Evolutionary conservation across 345 rosid genomes (phyloP).

Genomic region (Salix brachista): DNA sequence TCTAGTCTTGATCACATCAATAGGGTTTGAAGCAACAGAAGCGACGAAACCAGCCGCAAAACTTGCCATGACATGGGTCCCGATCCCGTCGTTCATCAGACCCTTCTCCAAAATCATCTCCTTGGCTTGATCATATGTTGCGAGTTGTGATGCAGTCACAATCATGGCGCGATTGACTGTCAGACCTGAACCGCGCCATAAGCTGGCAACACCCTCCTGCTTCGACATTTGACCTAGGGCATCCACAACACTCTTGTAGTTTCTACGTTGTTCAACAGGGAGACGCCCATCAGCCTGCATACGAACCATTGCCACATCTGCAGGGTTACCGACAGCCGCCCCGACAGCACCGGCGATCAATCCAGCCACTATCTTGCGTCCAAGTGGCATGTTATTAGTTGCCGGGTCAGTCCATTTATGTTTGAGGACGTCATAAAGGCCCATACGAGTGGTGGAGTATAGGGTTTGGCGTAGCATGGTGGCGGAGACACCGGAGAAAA

Average conservation of each 20-base stretch:
- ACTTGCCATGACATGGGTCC: conserved; percentile 15
- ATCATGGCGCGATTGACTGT: conserved; percentile 16
- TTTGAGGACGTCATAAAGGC: conserved; percentile 13
- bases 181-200: conserved; percentile 10
- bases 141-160: conserved; percentile 17
- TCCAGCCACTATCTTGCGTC: not conserved
- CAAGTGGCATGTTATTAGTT: conserved; percentile 4
- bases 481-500: conserved; percentile 13
- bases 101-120: conserved; percentile 14
- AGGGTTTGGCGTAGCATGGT: conserved; percentile 14
- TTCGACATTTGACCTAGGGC: conserved; percentile 19
- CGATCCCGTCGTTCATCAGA: conserved; percentile 15
- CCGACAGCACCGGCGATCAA: conserved; percentile 11
- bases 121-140: conserved; percentile 14
- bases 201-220: conserved; percentile 12
- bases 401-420: conserved; percentile 7
- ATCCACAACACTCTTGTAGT: conserved; percentile 17
- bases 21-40: conserved; percentile 17
- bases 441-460: conserved; percentile 21
- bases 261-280: conserved; percentile 8
- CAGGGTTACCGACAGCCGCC: conserved; percentile 15
- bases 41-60: conserved; percentile 17
- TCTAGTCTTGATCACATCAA: conserved; percentile 22
- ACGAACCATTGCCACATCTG: conserved; percentile 16
- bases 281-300: conserved; percentile 23